A percentile compares a stretch with the other conserved stretches of the same genome.
Evolutionary conservation across 768 basidiomycete species (phyloP).

Genomic region (Auriculariales sp.): DNA sequence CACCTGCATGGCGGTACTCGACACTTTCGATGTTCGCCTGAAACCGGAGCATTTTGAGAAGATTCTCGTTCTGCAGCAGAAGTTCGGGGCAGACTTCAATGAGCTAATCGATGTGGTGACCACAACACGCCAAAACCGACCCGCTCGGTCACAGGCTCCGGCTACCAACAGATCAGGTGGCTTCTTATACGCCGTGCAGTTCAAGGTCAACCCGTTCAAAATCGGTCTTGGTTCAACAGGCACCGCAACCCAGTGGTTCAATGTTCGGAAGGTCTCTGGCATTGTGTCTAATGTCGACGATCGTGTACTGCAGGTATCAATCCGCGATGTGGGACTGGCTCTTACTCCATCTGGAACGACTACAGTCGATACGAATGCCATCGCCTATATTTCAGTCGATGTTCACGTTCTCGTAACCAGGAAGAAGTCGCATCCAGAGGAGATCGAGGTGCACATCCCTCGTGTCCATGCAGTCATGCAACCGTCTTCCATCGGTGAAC

Average conservation of each 20-base stretch:
- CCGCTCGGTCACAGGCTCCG: slow-evolving; percentile 1
- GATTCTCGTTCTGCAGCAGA: slow-evolving; percentile 68
- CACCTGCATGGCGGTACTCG: slow-evolving; percentile 43
- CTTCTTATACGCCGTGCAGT: slow-evolving; percentile 27
- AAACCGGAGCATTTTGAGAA: slow-evolving; percentile 79
- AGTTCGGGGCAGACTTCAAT: slow-evolving; percentile 80
- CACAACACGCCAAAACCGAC: slow-evolving; percentile 32
- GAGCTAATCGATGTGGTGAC: slow-evolving; percentile 54
- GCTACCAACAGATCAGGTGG: slow-evolving; percentile 3
- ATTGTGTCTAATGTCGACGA: background rate
- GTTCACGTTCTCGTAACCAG: slow-evolving; percentile 18
- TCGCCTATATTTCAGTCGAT: slow-evolving; percentile 78
- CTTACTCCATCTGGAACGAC: slow-evolving; percentile 43
- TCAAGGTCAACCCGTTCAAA: slow-evolving; percentile 58
- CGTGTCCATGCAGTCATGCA: slow-evolving; percentile 91
- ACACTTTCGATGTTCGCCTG: slow-evolving; percentile 55
- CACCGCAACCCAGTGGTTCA: slow-evolving; percentile 34
- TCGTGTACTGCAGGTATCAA: background rate
- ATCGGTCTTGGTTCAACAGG: slow-evolving; percentile 61
- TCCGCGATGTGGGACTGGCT: slow-evolving; percentile 66
- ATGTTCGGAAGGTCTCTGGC: background rate
- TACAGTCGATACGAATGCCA: slow-evolving; percentile 43
- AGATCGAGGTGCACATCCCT: slow-evolving; percentile 38
- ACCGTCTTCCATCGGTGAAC: slow-evolving; percentile 79
- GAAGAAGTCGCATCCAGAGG: slow-evolving; percentile 5